phyloP scores from a whole-genome alignment of 805 yeast species.

The Monosporozyma solicola region DNA sequence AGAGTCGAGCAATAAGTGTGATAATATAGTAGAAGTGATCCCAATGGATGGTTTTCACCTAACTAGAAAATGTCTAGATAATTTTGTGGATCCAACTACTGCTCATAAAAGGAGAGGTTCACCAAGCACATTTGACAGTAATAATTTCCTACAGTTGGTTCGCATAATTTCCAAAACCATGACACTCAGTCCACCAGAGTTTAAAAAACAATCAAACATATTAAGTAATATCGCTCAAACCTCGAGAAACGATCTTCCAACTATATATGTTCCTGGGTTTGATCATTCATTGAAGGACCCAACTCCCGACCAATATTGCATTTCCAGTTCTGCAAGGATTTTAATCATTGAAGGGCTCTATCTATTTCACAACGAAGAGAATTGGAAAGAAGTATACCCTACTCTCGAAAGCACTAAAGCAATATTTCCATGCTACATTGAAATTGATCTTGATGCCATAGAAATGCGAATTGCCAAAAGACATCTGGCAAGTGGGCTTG shows the following conservation, averaged over 20 bases:
- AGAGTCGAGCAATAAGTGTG: neutral
- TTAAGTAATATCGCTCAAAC: conserved; percentile 15
- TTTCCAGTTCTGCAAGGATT: conserved; percentile 41
- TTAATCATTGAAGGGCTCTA: conserved; percentile 73
- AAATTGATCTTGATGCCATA: conserved; percentile 38
- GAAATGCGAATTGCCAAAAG: conserved; percentile 54
- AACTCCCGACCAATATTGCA: conserved; percentile 39
- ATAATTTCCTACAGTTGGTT: conserved; percentile 20
- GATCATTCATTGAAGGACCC: conserved; percentile 75
- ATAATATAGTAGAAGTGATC: conserved; percentile 35
- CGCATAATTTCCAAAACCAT: neutral
- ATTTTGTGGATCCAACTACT: conserved; percentile 43
- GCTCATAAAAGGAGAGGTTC: conserved; percentile 72
- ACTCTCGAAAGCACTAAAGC: conserved; percentile 17
- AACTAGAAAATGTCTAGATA: conserved; percentile 39
- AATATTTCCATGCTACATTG: conserved; percentile 44
- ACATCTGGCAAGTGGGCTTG: conserved; percentile 55
- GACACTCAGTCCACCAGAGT: conserved; percentile 9
- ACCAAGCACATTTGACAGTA: conserved; percentile 74
- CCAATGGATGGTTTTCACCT: conserved; percentile 77
- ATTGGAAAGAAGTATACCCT: conserved; percentile 39
- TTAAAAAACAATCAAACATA: neutral
- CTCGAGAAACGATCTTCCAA: conserved; percentile 23
- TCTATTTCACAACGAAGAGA: conserved; percentile 46
- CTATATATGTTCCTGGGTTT: conserved; percentile 55